These are phyloP conservation scores for Sextonia rubra DNA, from an alignment of 164 flowering plant genomes.

Conservation along the genomic window DNA sequence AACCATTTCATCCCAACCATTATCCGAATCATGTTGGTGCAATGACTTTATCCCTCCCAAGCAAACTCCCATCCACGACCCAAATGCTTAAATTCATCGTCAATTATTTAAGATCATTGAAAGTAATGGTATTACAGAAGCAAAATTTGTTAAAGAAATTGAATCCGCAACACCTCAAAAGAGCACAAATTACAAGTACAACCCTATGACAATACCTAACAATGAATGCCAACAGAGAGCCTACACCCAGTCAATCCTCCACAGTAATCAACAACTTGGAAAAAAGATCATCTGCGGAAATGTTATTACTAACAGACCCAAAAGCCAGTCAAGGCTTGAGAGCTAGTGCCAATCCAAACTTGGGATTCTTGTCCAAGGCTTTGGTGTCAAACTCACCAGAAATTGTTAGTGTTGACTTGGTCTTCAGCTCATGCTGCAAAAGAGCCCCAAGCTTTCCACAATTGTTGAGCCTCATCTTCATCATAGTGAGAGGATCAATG, in stretches of 20 bases:
- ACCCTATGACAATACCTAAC: neutral
- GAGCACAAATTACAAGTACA: conserved; percentile 13
- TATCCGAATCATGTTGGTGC: neutral
- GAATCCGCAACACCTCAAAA: neutral
- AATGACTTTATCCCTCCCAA: neutral
- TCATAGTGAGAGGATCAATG: conserved; percentile 55
- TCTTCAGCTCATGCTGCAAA: conserved; percentile 72
- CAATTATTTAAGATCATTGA: neutral
- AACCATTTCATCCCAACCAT: too few relatives aligned
- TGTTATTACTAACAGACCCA: conserved; percentile 1
- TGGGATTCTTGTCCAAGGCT: conserved; percentile 73
- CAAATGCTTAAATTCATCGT: neutral
- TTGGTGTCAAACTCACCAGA: conserved; percentile 88
- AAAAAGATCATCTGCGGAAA: conserved; percentile 6
- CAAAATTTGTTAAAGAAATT: conserved; percentile 1
- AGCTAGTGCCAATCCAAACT: conserved; percentile 76
- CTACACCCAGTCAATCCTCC: conserved; percentile 1
- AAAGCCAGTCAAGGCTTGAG: conserved; percentile 56
- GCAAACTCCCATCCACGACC: neutral
- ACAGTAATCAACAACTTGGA: neutral
- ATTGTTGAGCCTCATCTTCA: conserved; percentile 85
- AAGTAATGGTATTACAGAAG: neutral
- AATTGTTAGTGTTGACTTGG: conserved; percentile 62
- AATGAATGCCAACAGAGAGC: neutral
- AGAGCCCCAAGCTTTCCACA: conserved; percentile 80